Percentiles rank a stretch among this genome's conserved stretches.
Evolutionary conservation across 2,329 filamentous ascomycete genomes (phyloP).

Genomic region (Kalmusia sp.): DNA sequence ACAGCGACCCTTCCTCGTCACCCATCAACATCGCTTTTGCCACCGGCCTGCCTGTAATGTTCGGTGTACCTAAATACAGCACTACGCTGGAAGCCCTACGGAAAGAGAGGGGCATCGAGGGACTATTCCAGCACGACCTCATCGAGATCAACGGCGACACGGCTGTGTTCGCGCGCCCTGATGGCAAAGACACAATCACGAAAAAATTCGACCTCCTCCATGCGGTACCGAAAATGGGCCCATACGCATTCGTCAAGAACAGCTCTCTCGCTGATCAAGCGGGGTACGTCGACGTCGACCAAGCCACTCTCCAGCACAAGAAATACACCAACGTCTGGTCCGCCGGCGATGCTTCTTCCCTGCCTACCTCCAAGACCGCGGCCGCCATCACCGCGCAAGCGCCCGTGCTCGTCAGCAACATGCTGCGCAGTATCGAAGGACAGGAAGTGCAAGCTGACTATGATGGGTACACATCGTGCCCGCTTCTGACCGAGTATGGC

Average conservation of each 20-base stretch:
- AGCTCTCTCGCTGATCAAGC: slow-evolving; percentile 43
- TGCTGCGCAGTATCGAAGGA: slow-evolving; percentile 36
- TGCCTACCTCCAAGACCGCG: slow-evolving; percentile 49
- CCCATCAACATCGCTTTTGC: slow-evolving; percentile 47
- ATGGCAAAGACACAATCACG: slow-evolving; percentile 33
- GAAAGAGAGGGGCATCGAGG: slow-evolving; percentile 44
- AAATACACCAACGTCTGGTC: slow-evolving; percentile 50
- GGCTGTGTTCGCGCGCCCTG: slow-evolving; percentile 39
- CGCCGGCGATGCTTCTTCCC: slow-evolving; percentile 44
- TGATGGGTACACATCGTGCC: slow-evolving; percentile 51
- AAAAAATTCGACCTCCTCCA: slow-evolving; percentile 48
- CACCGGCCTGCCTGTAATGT: slow-evolving; percentile 49
- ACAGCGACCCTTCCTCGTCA: slow-evolving; percentile 29
- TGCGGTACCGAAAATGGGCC: slow-evolving; percentile 47
- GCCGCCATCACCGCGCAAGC: slow-evolving; percentile 48
- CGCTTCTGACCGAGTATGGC: slow-evolving; percentile 57
- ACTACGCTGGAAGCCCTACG: slow-evolving; percentile 44
- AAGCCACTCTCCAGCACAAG: slow-evolving; percentile 44
- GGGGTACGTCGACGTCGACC: slow-evolving; percentile 47
- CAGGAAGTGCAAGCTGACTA: slow-evolving; percentile 35
- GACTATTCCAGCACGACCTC: slow-evolving; percentile 49
- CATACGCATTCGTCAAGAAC: slow-evolving; percentile 45
- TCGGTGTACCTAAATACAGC: slow-evolving; percentile 50
- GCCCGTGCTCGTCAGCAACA: slow-evolving; percentile 45
- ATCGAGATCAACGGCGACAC: slow-evolving; percentile 46